Conservation (phyloP, 179 eudicot genomes). For the Dionaea muscipula region DNA sequence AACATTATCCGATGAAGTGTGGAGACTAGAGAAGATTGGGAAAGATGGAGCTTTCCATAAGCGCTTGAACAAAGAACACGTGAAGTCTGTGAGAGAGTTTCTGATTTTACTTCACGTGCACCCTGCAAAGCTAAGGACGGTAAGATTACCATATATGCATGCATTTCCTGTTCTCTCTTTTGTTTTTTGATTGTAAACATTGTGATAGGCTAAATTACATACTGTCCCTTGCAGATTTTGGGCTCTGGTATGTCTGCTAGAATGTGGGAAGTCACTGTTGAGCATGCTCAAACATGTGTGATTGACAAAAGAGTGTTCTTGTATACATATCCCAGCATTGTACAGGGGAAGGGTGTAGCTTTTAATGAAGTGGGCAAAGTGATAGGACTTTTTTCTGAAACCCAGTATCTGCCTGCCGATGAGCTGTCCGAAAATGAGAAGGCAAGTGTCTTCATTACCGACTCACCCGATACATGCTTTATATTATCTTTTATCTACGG, state of each 20-base stretch:
- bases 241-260: constrained; percentile 84
- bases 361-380: constrained; percentile 65
- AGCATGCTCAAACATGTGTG: constrained; percentile 75
- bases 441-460: constrained; percentile 27
- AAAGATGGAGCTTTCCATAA: constrained; percentile 87
- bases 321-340: constrained; percentile 40
- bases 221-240: constrained; percentile 47
- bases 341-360: constrained; percentile 43
- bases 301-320: constrained; percentile 41
- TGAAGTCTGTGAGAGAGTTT: constrained; percentile 69
- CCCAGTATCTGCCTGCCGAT: constrained; percentile 34
- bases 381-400: constrained; percentile 47
- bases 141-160: constrained; percentile 16
- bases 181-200: neutral
- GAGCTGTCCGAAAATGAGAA: constrained; percentile 60
- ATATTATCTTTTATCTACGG: too few relatives aligned
- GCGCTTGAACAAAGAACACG: constrained; percentile 53
- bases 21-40: constrained; percentile 78
- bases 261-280: constrained; percentile 82
- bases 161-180: neutral
- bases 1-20: constrained; percentile 59
- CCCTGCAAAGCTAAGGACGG: constrained; percentile 59
- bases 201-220: neutral
- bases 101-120: constrained; percentile 43
- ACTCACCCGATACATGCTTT: neutral